These are phyloP conservation scores for Leishmania arabica DNA, from an alignment of 208 protist species.

Conservation along the genomic window DNA sequence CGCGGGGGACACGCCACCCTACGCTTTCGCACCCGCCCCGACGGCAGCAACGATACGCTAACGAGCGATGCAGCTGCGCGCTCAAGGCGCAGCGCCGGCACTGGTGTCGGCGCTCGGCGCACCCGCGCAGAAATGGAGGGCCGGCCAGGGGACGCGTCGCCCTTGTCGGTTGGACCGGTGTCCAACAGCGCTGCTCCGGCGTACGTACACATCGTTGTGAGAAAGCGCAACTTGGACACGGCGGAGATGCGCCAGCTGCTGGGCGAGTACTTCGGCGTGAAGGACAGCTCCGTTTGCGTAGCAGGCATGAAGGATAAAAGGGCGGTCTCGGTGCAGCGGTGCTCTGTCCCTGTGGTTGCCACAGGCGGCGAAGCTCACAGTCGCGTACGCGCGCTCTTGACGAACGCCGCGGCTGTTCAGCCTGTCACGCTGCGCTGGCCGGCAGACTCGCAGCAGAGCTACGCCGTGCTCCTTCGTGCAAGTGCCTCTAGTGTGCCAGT, in stretches of 20 bases:
- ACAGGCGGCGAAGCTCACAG: neutral
- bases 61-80: neutral
- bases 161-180: neutral
- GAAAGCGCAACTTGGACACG: constrained; percentile 89
- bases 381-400: constrained; percentile 3
- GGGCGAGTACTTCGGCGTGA: constrained; percentile 46
- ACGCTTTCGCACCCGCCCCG: constrained; percentile 6
- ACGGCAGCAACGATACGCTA: neutral
- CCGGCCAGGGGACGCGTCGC: neutral
- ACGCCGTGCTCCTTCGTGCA: constrained; percentile 26
- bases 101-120: constrained; percentile 6
- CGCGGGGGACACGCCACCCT: constrained; percentile 47
- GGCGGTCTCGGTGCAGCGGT: constrained; percentile 86
- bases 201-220: constrained; percentile 58
- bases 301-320: constrained; percentile 95
- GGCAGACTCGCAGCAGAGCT: constrained; percentile 41
- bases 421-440: constrained; percentile 40
- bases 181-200: neutral
- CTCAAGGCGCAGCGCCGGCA: neutral
- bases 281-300: constrained; percentile 51
- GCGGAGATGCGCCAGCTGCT: constrained; percentile 65
- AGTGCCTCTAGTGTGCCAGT: constrained; percentile 19
- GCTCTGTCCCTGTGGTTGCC: constrained; percentile 50
- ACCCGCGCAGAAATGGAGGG: neutral
- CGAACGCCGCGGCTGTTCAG: neutral